Evolutionary conservation across 768 basidiomycete genomes (phyloP), one percentile per base, ranked within the genome.

Genomic region (Tubosaeta sp.): DNA sequence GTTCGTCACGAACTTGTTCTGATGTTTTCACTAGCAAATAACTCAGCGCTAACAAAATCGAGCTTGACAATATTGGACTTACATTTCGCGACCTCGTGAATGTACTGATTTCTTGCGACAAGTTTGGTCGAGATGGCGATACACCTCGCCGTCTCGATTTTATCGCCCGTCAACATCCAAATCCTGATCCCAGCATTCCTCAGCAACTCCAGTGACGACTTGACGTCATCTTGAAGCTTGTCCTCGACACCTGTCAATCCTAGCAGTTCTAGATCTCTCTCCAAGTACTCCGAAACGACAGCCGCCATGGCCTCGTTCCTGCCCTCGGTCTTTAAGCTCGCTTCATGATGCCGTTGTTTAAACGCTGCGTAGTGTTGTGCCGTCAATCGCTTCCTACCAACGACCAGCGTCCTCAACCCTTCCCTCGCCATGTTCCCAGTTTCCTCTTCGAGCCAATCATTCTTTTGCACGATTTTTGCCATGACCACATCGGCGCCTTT

Each of bases 91-190:
- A 98, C 86, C 61, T 96, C 94, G 62, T 97, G 94, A 30, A 99
- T 96, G 65, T 96, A 97, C 69, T 99, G 96, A 61, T 93, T 93
- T 59, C 96, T 79, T 21, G 91, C 87, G 8, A 98, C 96, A 45
- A 98, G 74, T 66, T 98, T 98, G 7, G 91, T 96, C 32, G 94
- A 96, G 56, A 98, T 93, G 5, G 95, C 94, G 63, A 99, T 99
- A 69, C 94, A 95, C 32, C 94, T 86, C 5, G 96, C 96, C 3
- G 96, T 99, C 75, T 99, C 96, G 44, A 98, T 92, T 74, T 98
- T 99, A 70, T 99, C 96, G 1, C 96, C 95, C 0, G 96, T 99
- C 60, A 98, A 76, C 96, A 98, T 98, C 96, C 96, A 99, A 52
- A 99, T 98, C 78, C 90, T 96, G 70, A 99, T 84, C 4, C 95